phyloP scores from a whole-genome alignment of 768 basidiomycete species.

The Hemileccinum impolitum region DNA sequence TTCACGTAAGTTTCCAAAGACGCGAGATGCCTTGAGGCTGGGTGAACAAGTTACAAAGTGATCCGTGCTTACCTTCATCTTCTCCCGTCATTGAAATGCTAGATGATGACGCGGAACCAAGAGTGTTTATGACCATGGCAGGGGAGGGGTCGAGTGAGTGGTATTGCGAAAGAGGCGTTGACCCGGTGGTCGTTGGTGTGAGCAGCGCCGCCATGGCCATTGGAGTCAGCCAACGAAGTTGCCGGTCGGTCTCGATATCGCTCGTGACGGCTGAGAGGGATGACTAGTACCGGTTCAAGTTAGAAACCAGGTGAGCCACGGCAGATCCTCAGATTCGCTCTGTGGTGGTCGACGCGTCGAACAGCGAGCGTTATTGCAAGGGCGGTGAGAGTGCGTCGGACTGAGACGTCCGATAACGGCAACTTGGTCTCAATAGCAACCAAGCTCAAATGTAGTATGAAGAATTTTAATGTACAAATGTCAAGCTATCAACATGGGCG shows the following conservation, averaged over 20 bases:
- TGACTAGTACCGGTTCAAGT: no score
- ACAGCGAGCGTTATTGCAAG: constrained; percentile 4
- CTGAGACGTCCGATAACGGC: constrained; percentile 18
- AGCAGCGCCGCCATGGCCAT: constrained; percentile 24
- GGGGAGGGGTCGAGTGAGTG: constrained; percentile 33
- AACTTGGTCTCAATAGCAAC: constrained; percentile 19
- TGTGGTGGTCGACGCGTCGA: constrained; percentile 13
- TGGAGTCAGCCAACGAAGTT: not conserved
- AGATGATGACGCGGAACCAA: constrained; percentile 41
- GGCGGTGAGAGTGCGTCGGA: constrained; percentile 9
- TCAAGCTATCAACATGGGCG: no score
- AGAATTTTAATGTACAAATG: not conserved
- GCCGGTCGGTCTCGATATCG: constrained; percentile 4
- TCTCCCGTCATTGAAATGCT: constrained; percentile 49
- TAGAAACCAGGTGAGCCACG: constrained; percentile 43
- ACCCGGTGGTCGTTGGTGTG: constrained; percentile 22
- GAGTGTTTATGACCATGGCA: constrained; percentile 13
- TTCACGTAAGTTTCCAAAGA: constrained; percentile 34
- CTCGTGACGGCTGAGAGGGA: not conserved
- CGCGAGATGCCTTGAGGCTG: constrained; percentile 22
- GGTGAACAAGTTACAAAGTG: constrained; percentile 8
- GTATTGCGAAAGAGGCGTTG: constrained; percentile 33
- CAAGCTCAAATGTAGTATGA: not conserved
- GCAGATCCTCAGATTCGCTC: constrained; percentile 42
- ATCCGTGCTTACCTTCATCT: constrained; percentile 58